These are phyloP conservation scores for Oryza meridionalis DNA, from an alignment of 176 grass and related monocot species.

Conservation along the genomic window DNA sequence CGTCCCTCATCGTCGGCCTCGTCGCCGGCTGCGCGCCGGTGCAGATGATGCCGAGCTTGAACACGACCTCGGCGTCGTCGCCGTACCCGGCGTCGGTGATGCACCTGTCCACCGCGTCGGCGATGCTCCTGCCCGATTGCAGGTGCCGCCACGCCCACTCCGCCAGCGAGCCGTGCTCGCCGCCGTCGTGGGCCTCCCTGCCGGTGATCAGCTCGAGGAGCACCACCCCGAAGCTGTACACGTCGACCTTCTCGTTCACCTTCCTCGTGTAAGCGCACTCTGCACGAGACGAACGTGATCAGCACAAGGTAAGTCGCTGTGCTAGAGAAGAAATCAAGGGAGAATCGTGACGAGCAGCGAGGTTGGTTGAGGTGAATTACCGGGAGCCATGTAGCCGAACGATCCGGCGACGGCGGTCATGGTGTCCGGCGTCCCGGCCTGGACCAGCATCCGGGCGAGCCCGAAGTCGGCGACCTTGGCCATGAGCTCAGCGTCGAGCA, in stretches of 20 bases:
- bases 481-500: constrained; percentile 71
- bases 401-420: constrained; percentile 69
- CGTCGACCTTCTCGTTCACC: constrained; percentile 84
- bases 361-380: constrained; percentile 42
- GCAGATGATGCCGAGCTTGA: constrained; percentile 82
- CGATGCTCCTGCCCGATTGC: constrained; percentile 55
- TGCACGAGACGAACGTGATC: constrained; percentile 19
- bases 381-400: constrained; percentile 95
- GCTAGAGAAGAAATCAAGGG: background rate
- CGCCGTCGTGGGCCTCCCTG: constrained; percentile 74
- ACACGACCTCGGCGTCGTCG: constrained; percentile 55
- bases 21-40: constrained; percentile 51
- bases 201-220: constrained; percentile 89
- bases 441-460: constrained; percentile 67
- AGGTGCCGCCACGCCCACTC: constrained; percentile 78
- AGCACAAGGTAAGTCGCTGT: background rate
- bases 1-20: constrained; percentile 74
- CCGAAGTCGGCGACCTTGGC: constrained; percentile 87
- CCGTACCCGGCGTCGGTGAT: constrained; percentile 37
- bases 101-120: constrained; percentile 47
- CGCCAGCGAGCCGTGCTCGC: constrained; percentile 57
- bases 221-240: constrained; percentile 95
- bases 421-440: constrained; percentile 44
- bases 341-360: background rate
- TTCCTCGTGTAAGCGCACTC: constrained; percentile 78